phyloP scores from a whole-genome alignment of 1,284 basidiomycete genomes.

The Prillingera fragicola region DNA sequence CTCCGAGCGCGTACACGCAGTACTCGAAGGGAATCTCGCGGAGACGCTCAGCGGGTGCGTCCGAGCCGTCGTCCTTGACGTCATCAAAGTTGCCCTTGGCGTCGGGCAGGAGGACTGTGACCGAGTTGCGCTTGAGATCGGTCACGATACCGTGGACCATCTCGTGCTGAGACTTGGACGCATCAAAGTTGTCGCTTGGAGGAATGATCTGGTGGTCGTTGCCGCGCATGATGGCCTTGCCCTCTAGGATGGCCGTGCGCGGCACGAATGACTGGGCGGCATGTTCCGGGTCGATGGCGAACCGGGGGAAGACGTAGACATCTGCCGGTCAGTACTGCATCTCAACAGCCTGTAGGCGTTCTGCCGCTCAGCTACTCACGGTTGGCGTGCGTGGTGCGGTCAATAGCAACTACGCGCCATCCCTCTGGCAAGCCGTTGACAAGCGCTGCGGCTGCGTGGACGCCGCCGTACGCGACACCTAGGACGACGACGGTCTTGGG shows the following conservation, averaged over 20 bases:
- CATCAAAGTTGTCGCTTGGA: too few relatives aligned
- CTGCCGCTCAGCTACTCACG: slow-evolving; percentile 21
- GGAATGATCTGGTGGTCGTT: slow-evolving; percentile 4
- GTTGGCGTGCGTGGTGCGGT: slow-evolving; percentile 58
- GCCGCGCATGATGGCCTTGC: slow-evolving; percentile 6
- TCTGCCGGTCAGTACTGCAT: slow-evolving; percentile 29
- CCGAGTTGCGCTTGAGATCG: slow-evolving; percentile 49
- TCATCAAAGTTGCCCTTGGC: slow-evolving; percentile 9
- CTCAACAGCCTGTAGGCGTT: not conserved
- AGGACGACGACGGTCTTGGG: slow-evolving; percentile 55
- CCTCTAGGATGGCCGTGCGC: slow-evolving; percentile 43
- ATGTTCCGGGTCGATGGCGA: slow-evolving; percentile 48
- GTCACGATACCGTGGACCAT: slow-evolving; percentile 54
- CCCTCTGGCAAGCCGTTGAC: slow-evolving; percentile 56
- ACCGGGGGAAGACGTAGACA: slow-evolving; percentile 52
- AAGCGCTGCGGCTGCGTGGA: slow-evolving; percentile 57
- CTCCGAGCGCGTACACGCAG: slow-evolving; percentile 48
- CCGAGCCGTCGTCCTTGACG: slow-evolving; percentile 9
- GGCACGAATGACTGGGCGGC: slow-evolving; percentile 60
- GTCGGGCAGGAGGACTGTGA: slow-evolving; percentile 50
- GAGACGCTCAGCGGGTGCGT: slow-evolving; percentile 6
- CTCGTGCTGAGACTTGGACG: not conserved
- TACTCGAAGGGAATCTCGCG: slow-evolving; percentile 48
- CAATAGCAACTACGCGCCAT: slow-evolving; percentile 63
- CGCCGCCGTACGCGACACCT: slow-evolving; percentile 57